Conservation (phyloP, 2,329 filamentous ascomycete species). For the Penicillium sp. region DNA sequence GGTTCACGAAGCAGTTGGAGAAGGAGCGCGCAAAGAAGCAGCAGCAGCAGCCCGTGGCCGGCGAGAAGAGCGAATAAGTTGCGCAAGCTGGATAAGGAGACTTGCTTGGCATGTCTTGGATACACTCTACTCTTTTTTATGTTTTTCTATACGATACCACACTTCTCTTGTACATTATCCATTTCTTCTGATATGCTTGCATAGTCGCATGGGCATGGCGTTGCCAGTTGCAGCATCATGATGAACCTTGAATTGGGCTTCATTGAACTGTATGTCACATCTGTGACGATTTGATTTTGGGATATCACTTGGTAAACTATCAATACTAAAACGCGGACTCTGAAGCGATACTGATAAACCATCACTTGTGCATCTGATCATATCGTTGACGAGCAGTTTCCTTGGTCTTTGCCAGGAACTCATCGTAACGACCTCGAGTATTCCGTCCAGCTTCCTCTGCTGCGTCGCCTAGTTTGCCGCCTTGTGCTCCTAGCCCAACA, state of each 20-base stretch:
- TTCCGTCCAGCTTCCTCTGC: conserved; percentile 50
- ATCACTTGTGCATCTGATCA: conserved; percentile 39
- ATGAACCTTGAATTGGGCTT: not conserved
- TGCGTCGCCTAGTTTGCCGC: conserved; percentile 51
- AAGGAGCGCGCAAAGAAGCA: conserved; percentile 31
- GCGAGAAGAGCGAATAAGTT: conserved; percentile 8
- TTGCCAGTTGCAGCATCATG: conserved; percentile 7
- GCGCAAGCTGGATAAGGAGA: not conserved
- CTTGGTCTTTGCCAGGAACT: conserved; percentile 50
- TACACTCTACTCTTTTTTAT: conserved; percentile 24
- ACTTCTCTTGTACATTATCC: conserved; percentile 18
- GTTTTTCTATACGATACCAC: conserved; percentile 13
- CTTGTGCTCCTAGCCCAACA: conserved; percentile 51
- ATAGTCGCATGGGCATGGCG: conserved; percentile 4
- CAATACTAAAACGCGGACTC: not conserved
- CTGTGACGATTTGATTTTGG: not conserved
- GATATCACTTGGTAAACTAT: conserved; percentile 5
- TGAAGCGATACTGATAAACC: not conserved
- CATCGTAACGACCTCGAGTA: conserved; percentile 48
- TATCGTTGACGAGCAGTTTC: conserved; percentile 50
- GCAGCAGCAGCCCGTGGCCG: not conserved
- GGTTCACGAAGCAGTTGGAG: conserved; percentile 46
- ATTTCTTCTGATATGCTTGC: conserved; percentile 11
- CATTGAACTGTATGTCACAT: not conserved
- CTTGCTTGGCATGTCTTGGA: not conserved